Base-by-base conservation (phyloP, 805 yeast species). In the Ogataea neopini region DNA sequence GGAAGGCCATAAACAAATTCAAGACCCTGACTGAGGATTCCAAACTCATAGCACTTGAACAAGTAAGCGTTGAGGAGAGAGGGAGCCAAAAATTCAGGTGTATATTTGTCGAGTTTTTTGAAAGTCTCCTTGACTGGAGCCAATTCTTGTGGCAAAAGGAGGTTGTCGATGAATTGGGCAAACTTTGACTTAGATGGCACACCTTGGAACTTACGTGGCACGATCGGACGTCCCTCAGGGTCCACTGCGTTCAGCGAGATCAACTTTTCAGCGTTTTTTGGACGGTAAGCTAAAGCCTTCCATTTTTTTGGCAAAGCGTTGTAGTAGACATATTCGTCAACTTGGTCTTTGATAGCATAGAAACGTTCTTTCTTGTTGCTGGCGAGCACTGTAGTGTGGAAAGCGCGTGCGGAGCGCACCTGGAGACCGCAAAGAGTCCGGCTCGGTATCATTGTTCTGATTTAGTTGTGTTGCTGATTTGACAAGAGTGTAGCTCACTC, bases 291-390 rank as follows among this genome's bases (percentile, higher is more conserved):
- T 15, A 57, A 42, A 1, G 59, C 57, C 32, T 47, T 56, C 53
- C 58, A 51, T 32, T 51, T 54, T 17, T 57, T 53, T 1, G 59
- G 53, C 10, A 63, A 33, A 8, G 61, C 42, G 18, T 53, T 49
- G 49, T 43, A 60, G 40, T 64, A 59, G 15, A 58, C 49, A 30
- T 53, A 66, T n/a, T 61, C 64, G 43, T 66, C 69, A 18, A 66
- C 52, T 32, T 60, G 60, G 18, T 53, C 51, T 39, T 64, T 65
- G 40, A 63, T 61, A 10, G 44, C 56, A 35, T 52, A 52, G 33
- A 41, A 49, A 2, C 35, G 40, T 19, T 40, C 43, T 15, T 40
- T 40, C 13, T 39, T 15, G 33, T 39, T 39, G 33, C 33, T 20
- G 26, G 40, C 42, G 10, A 28, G 23, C 20, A 19, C 33, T 6